A percentile compares a stretch with the other conserved stretches of the same genome.
Evolutionary conservation across 2,329 filamentous ascomycete species (phyloP).

Genomic region (Sporothrix luriei): DNA sequence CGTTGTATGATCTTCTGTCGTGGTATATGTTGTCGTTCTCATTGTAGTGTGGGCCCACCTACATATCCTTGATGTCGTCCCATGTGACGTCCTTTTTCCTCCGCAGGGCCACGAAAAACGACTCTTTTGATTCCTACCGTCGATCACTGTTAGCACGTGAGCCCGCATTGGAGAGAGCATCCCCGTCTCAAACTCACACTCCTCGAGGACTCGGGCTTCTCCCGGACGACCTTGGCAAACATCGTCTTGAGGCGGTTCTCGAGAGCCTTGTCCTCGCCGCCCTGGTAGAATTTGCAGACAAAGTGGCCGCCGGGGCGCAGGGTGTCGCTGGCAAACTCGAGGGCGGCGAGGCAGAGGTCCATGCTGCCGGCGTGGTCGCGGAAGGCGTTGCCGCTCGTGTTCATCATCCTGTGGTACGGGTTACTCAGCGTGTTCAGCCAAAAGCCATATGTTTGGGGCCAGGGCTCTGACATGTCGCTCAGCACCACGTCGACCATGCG

Average conservation of each 20-base stretch:
- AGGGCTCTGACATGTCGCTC: constrained; percentile 99
- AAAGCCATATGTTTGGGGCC: constrained; percentile 77
- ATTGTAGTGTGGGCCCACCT: no score
- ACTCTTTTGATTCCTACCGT: constrained; percentile 76
- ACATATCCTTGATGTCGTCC: constrained; percentile 35
- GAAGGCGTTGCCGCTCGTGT: constrained; percentile 86
- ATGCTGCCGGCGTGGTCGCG: constrained; percentile 92
- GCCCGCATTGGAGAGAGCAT: not conserved
- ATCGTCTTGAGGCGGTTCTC: constrained; percentile 73
- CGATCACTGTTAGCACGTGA: not conserved
- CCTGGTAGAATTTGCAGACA: constrained; percentile 97
- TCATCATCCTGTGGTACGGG: constrained; percentile 98
- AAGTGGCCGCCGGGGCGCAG: constrained; percentile 83
- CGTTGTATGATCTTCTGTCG: not conserved
- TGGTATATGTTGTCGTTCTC: not conserved
- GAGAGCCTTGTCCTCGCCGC: constrained; percentile 77
- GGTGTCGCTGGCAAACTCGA: constrained; percentile 83
- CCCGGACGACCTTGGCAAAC: constrained; percentile 77
- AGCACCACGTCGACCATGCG: constrained; percentile 85
- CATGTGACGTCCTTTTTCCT: constrained; percentile 57
- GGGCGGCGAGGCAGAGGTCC: constrained; percentile 86
- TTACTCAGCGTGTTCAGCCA: constrained; percentile 90
- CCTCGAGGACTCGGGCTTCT: constrained; percentile 90
- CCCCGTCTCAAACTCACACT: constrained; percentile 62
- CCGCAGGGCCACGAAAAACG: constrained; percentile 78